Evolutionary conservation across 768 basidiomycete species (phyloP).

Genomic region (Leccinum disarticulatum): DNA sequence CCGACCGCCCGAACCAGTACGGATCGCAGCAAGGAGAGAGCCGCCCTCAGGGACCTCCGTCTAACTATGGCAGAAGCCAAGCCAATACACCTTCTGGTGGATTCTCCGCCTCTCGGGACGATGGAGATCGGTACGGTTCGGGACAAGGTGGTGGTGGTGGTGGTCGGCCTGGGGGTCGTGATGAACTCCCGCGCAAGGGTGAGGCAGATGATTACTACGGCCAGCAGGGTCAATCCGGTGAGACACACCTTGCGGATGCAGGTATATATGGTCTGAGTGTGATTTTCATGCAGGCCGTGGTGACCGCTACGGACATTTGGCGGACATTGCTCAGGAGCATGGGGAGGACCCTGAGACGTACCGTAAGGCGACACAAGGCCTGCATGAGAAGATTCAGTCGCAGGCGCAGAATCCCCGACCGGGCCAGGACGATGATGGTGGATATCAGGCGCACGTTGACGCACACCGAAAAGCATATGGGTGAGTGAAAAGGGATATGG

Average conservation of each 20-base stretch:
- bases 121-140: slow-evolving; percentile 8
- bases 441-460: slow-evolving; percentile 21
- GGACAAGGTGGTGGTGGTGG: slow-evolving; percentile 6
- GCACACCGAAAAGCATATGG: slow-evolving; percentile 34
- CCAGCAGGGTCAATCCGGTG: slow-evolving; percentile 7
- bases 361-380: slow-evolving; percentile 22
- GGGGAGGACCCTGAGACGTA: slow-evolving; percentile 21
- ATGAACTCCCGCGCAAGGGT: slow-evolving; percentile 12
- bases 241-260: neutral
- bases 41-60: slow-evolving; percentile 1
- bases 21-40: slow-evolving; percentile 6
- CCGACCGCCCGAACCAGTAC: slow-evolving; percentile 16
- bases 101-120: slow-evolving; percentile 13
- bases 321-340: slow-evolving; percentile 18
- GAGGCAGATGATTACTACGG: slow-evolving; percentile 23
- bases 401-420: slow-evolving; percentile 10
- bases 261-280: slow-evolving; percentile 3
- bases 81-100: slow-evolving; percentile 19
- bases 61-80: slow-evolving; percentile 4
- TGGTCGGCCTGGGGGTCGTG: neutral
- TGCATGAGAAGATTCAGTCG: slow-evolving; percentile 22
- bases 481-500: slow-evolving; percentile 14
- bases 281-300: slow-evolving; percentile 8
- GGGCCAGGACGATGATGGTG: slow-evolving; percentile 5
- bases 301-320: slow-evolving; percentile 21